A percentile compares a stretch with the other conserved stretches of the same genome.
These are phyloP conservation scores for Blastobotrys parvus DNA, from an alignment of 805 yeast genomes.

Conservation along the genomic window DNA sequence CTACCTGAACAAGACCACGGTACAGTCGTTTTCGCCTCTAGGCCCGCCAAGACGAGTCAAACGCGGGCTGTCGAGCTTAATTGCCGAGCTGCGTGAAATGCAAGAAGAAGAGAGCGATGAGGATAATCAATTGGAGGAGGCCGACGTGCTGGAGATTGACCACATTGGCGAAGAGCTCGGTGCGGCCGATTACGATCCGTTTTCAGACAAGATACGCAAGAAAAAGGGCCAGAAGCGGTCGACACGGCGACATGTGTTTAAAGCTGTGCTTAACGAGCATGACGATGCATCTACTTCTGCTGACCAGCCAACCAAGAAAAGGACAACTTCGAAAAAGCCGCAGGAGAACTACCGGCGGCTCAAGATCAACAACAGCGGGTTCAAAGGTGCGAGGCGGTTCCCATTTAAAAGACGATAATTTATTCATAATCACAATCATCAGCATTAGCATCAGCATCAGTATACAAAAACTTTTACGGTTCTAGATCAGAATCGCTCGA, in stretches of 20 bases:
- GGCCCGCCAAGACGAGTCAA: constrained; percentile 4
- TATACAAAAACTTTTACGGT: too few species aligned
- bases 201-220: constrained; percentile 23
- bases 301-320: constrained; percentile 1
- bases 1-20: constrained; percentile 6
- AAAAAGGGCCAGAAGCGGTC: constrained; percentile 31
- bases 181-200: constrained; percentile 5
- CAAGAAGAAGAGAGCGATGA: constrained; percentile 15
- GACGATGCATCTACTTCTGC: background rate
- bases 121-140: too few species aligned
- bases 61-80: constrained; percentile 36
- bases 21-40: background rate
- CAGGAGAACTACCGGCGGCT: constrained; percentile 16
- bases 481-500: too few species aligned
- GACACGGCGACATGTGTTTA: constrained; percentile 22
- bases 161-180: constrained; percentile 16
- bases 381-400: constrained; percentile 9
- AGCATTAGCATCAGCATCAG: too few species aligned
- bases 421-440: too few species aligned
- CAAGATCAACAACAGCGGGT: constrained; percentile 17
- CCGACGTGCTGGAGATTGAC: constrained; percentile 6
- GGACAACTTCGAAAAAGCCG: constrained; percentile 9
- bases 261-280: constrained; percentile 20
- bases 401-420: too few species aligned
- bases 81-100: constrained; percentile 32